Evolutionary conservation across 352 stramenopile species (phyloP).

Genomic region (Chrysophaeum taylorii): DNA sequence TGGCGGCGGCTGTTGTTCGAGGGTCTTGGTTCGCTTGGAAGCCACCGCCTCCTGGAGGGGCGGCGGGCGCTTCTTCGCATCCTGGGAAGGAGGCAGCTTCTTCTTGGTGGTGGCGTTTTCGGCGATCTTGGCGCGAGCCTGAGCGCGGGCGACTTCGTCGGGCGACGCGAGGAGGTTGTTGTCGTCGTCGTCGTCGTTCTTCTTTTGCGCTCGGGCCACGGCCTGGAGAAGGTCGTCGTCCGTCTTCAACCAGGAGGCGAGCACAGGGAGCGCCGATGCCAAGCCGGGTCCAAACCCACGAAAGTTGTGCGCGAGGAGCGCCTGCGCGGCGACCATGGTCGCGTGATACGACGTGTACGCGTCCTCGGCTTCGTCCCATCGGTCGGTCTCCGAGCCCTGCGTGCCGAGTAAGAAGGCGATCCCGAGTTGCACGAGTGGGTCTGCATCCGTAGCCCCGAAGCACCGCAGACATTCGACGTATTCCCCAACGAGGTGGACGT

Average conservation of each 20-base stretch:
- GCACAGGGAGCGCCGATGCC: neutral
- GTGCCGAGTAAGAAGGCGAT: conserved; percentile 24
- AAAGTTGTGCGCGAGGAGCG: neutral
- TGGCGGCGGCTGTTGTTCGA: too few species aligned
- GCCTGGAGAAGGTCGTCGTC: too few species aligned
- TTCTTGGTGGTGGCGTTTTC: too few species aligned
- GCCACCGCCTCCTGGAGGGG: too few species aligned
- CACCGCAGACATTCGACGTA: conserved; percentile 31
- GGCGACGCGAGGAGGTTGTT: too few species aligned
- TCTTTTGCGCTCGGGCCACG: too few species aligned
- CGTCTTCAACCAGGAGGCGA: neutral
- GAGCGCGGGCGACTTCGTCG: too few species aligned
- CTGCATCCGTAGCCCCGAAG: conserved; percentile 24
- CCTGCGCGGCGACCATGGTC: conserved; percentile 9
- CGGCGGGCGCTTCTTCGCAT: too few species aligned
- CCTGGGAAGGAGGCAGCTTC: too few species aligned
- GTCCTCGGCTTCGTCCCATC: neutral
- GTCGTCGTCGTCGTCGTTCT: too few species aligned
- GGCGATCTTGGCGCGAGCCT: too few species aligned
- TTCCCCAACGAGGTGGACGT: conserved; percentile 55
- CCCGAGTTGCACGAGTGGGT: conserved; percentile 17
- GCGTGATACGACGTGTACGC: neutral
- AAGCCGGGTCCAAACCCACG: neutral
- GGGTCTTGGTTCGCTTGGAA: too few species aligned
- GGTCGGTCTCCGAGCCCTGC: neutral